Base-by-base conservation (phyloP, 2,329 filamentous ascomycete species). In the Emmonsia crescens region DNA sequence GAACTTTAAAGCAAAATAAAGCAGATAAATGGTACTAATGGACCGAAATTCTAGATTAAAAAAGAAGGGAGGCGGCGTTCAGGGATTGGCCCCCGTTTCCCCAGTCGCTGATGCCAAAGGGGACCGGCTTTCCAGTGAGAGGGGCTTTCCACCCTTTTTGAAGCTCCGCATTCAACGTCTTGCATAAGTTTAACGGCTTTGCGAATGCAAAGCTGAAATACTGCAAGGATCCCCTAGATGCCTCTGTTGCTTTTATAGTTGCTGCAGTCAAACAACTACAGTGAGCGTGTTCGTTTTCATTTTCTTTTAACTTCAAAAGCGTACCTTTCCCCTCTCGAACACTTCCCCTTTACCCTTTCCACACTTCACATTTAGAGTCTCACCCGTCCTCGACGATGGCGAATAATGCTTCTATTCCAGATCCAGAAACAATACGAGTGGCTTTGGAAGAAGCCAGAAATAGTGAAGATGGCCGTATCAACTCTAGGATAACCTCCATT, bases 391-490 rank as follows among this genome's bases (percentile, higher is more conserved):
- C 59, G 56, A 64, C 62, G 51, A 76, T 75, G 73, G 68, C 77
- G 64, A 76, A 75, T 60, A 68, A 67, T 48, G 67, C 72, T 60
- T 68, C 68, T 38, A 66, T 69, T 40, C 67, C 68, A 63, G 67
- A 70, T 62, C 65, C 66, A 60, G 63, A 80, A 63, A 78, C 77
- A 60, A 83, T 91, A 61, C 79, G 83, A 64, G 82, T 86, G 72
- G 89, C 89, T 29, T 80, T 95, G 60, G 86, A 92, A 69, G 83
- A 89, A 63, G 90, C 89, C 16, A 84, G 89, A 64, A 89, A 91
- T 72, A 87, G 81, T 70, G 83, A 87, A 63, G 85, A 87, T 64
- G 87, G 85, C 62, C 78, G 79, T 19, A 77, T 84, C 59, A 85
- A 92, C 69, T 79, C 84, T 8, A 78, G 78, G 59, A 82, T 91